Evolutionary conservation across 352 stramenopile genomes (phyloP).

Genomic region (Phytophthora fragariaefolia): DNA sequence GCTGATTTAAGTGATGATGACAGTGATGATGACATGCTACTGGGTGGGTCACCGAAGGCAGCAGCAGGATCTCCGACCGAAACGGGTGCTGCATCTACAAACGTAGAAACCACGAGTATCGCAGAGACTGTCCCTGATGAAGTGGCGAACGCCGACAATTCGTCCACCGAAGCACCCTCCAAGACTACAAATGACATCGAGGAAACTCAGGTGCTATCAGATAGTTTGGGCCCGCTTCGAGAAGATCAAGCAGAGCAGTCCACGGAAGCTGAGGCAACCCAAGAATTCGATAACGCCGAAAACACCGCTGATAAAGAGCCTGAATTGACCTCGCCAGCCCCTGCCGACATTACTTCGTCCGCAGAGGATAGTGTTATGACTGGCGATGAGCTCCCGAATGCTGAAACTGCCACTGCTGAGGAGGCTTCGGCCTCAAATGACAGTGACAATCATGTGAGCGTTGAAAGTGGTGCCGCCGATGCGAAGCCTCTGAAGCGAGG

Average conservation of each 20-base stretch:
- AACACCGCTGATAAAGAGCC: slow-evolving; percentile 1
- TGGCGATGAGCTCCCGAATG: slow-evolving; percentile 8
- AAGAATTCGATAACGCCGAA: slow-evolving; percentile 11
- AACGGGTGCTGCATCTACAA: slow-evolving; percentile 1
- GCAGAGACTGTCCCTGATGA: background rate
- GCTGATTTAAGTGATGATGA: slow-evolving; percentile 48
- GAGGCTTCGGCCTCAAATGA: slow-evolving; percentile 14
- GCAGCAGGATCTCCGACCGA: slow-evolving; percentile 1
- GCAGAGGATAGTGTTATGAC: slow-evolving; percentile 1
- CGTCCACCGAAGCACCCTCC: slow-evolving; percentile 4
- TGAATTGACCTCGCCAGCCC: background rate
- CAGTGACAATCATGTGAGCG: slow-evolving; percentile 4
- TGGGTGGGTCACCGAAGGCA: slow-evolving; percentile 13
- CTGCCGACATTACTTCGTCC: background rate
- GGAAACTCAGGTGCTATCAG: slow-evolving; percentile 30
- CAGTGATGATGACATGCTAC: slow-evolving; percentile 56
- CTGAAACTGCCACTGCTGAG: slow-evolving; percentile 18
- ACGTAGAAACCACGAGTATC: slow-evolving; percentile 2
- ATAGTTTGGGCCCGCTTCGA: slow-evolving; percentile 8
- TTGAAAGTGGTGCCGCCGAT: slow-evolving; percentile 3
- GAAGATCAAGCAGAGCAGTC: slow-evolving; percentile 16
- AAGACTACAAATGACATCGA: slow-evolving; percentile 18
- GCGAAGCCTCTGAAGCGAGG: slow-evolving; percentile 32
- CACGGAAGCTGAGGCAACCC: slow-evolving; percentile 6
- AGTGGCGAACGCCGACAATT: slow-evolving; percentile 13